phyloP scores from a whole-genome alignment of 2,329 filamentous ascomycete species.

The Neofusicoccum ribis region DNA sequence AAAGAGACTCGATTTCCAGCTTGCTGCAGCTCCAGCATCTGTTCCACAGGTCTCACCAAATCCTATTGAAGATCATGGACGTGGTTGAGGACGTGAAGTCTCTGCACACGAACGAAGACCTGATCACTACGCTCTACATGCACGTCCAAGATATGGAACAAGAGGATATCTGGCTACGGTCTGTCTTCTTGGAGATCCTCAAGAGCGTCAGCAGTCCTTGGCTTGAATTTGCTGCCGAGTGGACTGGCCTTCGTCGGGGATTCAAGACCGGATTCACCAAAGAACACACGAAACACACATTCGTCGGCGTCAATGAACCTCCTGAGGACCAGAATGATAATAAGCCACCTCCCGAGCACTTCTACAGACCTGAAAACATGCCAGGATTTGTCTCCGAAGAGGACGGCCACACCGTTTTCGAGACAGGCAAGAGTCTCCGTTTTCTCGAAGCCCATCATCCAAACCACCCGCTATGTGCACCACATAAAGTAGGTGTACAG shows the following conservation, averaged over 20 bases:
- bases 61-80: constrained; percentile 55
- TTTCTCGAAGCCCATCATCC: constrained; percentile 71
- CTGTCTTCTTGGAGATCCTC: constrained; percentile 68
- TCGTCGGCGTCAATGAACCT: constrained; percentile 32
- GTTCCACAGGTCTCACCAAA: constrained; percentile 49
- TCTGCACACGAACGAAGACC: constrained; percentile 40
- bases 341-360: constrained; percentile 57
- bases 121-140: constrained; percentile 40
- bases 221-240: constrained; percentile 67
- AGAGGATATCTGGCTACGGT: constrained; percentile 60
- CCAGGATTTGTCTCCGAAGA: constrained; percentile 72
- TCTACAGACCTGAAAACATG: constrained; percentile 65
- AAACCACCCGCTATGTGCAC: constrained; percentile 64
- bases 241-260: constrained; percentile 64
- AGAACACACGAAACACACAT: constrained; percentile 19
- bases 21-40: constrained; percentile 44
- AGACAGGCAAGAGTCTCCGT: constrained; percentile 74
- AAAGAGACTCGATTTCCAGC: constrained; percentile 31
- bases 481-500: constrained; percentile 49
- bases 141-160: constrained; percentile 57
- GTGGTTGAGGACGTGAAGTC: constrained; percentile 51
- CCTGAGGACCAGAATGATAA: constrained; percentile 25
- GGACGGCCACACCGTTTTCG: constrained; percentile 71
- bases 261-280: constrained; percentile 22
- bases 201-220: constrained; percentile 64